A percentile compares a stretch with the other conserved stretches of the same genome.
These are phyloP conservation scores for Onygenales sp. DNA, from an alignment of 2,329 filamentous ascomycete species.

Conservation along the genomic window DNA sequence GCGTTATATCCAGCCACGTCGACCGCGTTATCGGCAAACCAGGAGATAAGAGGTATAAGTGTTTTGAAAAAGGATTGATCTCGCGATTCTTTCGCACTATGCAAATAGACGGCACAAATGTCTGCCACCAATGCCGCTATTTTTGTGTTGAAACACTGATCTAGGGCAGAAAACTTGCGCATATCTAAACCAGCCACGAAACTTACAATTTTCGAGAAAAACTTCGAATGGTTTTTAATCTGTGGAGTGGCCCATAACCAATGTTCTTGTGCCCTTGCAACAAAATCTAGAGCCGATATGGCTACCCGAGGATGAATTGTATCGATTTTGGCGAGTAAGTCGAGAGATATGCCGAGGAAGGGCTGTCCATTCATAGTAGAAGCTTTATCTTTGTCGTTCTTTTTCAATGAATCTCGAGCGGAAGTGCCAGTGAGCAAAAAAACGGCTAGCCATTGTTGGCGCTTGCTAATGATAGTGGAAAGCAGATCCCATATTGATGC, in stretches of 20 bases:
- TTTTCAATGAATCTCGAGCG: slow-evolving; percentile 63
- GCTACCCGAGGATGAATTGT: slow-evolving; percentile 56
- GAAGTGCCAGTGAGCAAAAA: slow-evolving; percentile 83
- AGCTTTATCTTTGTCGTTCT: slow-evolving; percentile 39
- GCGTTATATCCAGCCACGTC: slow-evolving; percentile 74
- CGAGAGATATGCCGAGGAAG: slow-evolving; percentile 64
- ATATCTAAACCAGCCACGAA: slow-evolving; percentile 57
- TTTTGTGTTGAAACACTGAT: slow-evolving; percentile 51
- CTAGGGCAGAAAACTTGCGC: slow-evolving; percentile 36
- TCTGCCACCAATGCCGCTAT: slow-evolving; percentile 78
- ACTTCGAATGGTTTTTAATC: slow-evolving; percentile 61
- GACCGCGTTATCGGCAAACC: slow-evolving; percentile 70
- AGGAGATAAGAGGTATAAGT: slow-evolving; percentile 65
- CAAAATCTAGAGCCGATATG: slow-evolving; percentile 73
- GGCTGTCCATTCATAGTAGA: slow-evolving; percentile 48
- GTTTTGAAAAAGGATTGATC: slow-evolving; percentile 59
- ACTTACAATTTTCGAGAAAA: slow-evolving; percentile 61
- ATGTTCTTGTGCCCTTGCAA: slow-evolving; percentile 79
- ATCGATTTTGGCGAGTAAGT: slow-evolving; percentile 57
- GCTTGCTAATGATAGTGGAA: slow-evolving; percentile 73
- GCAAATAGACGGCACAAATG: slow-evolving; percentile 82
- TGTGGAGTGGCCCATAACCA: slow-evolving; percentile 92
- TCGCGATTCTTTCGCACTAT: slow-evolving; percentile 69
- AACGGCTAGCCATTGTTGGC: slow-evolving; percentile 93
- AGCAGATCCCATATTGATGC: slow-evolving; percentile 75